phyloP scores from a whole-genome alignment of 306 rosid genomes.

The Mimosa bimucronata region DNA sequence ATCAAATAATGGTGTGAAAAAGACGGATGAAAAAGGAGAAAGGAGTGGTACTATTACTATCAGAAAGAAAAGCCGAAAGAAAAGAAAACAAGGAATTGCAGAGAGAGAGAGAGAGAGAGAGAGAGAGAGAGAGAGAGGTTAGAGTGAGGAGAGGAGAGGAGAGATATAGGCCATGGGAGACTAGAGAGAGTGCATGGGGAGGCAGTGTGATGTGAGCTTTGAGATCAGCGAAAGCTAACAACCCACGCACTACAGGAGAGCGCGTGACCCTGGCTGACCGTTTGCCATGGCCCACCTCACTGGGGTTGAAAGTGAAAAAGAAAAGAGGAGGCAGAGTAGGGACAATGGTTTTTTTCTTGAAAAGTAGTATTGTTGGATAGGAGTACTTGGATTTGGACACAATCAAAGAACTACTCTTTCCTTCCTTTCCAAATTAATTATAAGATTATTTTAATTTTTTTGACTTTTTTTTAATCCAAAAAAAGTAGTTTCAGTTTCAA shows the following conservation, averaged over 20 bases:
- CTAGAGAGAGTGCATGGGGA: neutral
- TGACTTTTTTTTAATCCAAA: no score
- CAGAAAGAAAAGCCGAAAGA: conserved; percentile 67
- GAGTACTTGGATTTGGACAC: no score
- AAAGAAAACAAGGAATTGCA: conserved; percentile 72
- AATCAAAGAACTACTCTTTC: no score
- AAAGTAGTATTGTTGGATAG: no score
- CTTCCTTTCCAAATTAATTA: no score
- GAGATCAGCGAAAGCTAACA: neutral
- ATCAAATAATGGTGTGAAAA: conserved; percentile 56
- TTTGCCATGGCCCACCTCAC: neutral
- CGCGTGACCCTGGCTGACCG: conserved; percentile 1
- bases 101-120: conserved; percentile 20
- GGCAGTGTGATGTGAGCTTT: conserved; percentile 3
- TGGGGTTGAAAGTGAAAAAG: neutral
- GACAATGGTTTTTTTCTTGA: no score
- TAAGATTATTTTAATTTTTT: no score
- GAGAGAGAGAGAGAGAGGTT: conserved; percentile 27
- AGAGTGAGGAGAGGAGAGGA: neutral
- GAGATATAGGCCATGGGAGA: conserved; percentile 1
- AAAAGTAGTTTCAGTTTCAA: no score
- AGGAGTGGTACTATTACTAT: conserved; percentile 36
- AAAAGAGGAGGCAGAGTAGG: no score
- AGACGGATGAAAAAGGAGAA: neutral
- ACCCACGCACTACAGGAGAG: conserved; percentile 24